Conservation (phyloP, 176 grass and related monocot genomes). For the Typha latifolia region DNA sequence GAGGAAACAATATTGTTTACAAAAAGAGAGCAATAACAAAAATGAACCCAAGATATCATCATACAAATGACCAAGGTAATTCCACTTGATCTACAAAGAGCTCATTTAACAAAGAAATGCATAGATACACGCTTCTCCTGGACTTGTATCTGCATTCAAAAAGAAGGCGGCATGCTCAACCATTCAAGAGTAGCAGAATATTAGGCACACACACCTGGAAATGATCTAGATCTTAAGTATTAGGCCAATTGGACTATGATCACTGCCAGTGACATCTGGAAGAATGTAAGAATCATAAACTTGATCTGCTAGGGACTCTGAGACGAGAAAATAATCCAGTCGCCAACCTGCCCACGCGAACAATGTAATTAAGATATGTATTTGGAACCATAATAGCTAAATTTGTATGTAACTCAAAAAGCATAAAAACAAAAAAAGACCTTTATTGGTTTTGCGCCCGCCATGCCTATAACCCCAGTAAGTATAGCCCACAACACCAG, state of each 20-base stretch:
- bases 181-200: too few species aligned
- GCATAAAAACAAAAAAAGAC: background rate
- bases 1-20: too few species aligned
- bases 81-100: too few species aligned
- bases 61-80: too few species aligned
- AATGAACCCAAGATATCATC: too few species aligned
- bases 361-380: constrained; percentile 10
- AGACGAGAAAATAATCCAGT: constrained; percentile 82
- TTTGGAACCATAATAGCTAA: background rate
- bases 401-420: background rate
- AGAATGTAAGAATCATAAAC: constrained; percentile 76
- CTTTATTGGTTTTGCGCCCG: constrained; percentile 39
- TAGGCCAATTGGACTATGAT: constrained; percentile 80
- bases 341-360: constrained; percentile 51
- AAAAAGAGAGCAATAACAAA: too few species aligned
- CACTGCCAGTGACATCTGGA: constrained; percentile 62
- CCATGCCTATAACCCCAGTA: constrained; percentile 71
- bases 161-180: too few species aligned
- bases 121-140: too few species aligned
- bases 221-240: constrained; percentile 47
- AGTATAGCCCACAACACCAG: constrained; percentile 56
- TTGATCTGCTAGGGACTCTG: constrained; percentile 38
- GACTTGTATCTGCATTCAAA: too few species aligned
- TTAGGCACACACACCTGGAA: too few species aligned
- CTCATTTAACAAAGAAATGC: too few species aligned